Base-by-base conservation (phyloP, 306 rosid species). In the Dalbergia cultrata region DNA sequence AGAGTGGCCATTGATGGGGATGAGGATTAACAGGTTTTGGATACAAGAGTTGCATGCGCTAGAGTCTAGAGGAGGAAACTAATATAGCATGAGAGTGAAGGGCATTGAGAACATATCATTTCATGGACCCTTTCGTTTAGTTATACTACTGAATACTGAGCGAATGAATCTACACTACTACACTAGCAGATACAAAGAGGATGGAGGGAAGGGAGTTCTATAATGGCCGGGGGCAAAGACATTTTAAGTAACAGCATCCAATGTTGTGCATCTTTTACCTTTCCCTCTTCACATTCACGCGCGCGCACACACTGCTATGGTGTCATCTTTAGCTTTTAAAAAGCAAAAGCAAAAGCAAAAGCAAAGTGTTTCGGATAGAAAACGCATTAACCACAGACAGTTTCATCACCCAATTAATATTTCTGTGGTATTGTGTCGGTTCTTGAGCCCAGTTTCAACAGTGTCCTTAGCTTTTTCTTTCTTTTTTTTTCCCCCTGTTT, bases 291-390 rank as follows among this genome's bases (percentile, higher is more conserved):
- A 67, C 75, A 77, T 77, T 67, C 75, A 83, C 77, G 52, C 74
- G 58, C 41, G 58, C 43, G 43, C 56, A 69, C 70, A 61, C 78
- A 66, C 77, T 83, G 79, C 83, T 85, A 86, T 86, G 85, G 91
- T 68, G 80, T 88, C 87, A 70, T 82, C 91, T 81, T 90, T 88
- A 86, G 86, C 97, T 91, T 93, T 91, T 86, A 34, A 76, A 91
- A 86, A 90, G 94, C 63, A 86, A 93, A 88, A 91, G 94, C 85
- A 90, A 91, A 90, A 88, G 88, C 86, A 37, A 37, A 37, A 37
- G 41, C 41, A 37, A 37, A 85, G 75, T 75, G 83, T 86, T 80
- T 77, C 7, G 5, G 41, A 84, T 76, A 86, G 83, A 74, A 87
- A 90, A 84, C 86, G 82, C 75, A 86, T 86, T 69, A 82, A 86